These are phyloP conservation scores for Tylopilus vinaceipallidus DNA, from an alignment of 768 basidiomycete species.

Conservation along the genomic window DNA sequence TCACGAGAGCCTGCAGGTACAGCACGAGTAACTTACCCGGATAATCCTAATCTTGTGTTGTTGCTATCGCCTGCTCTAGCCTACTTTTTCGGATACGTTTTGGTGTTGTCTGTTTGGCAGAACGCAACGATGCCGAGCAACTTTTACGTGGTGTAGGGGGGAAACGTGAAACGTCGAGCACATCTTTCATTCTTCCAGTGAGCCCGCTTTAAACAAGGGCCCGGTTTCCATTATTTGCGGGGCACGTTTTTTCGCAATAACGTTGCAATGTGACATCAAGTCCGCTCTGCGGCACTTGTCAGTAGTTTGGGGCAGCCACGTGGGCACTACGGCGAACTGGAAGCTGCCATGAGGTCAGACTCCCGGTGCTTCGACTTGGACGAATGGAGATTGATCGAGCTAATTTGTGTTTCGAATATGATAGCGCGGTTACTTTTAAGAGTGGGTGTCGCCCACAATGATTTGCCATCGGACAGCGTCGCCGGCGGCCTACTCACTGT, in stretches of 20 bases:
- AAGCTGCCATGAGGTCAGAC: not conserved
- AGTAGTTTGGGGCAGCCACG: not conserved
- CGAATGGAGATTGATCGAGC: conserved; percentile 3
- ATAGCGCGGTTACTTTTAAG: no score
- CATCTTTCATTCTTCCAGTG: not conserved
- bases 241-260: conserved; percentile 3
- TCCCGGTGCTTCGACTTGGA: not conserved
- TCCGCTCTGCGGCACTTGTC: not conserved
- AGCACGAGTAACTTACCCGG: conserved; percentile 33
- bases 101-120: not conserved
- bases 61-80: conserved; percentile 14
- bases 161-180: not conserved
- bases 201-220: not conserved
- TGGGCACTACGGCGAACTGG: conserved; percentile 1
- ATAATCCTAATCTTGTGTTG: conserved; percentile 29
- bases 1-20: conserved; percentile 25
- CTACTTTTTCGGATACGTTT: conserved; percentile 10
- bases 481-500: no score
- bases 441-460: no score
- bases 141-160: not conserved
- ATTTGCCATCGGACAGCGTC: not conserved
- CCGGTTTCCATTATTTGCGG: not conserved
- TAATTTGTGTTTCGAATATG: not conserved
- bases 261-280: not conserved
- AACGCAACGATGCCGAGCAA: not conserved